Evolutionary conservation across 2,329 filamentous ascomycete species (phyloP).

Genomic region (Lachnellula subtilissima): DNA sequence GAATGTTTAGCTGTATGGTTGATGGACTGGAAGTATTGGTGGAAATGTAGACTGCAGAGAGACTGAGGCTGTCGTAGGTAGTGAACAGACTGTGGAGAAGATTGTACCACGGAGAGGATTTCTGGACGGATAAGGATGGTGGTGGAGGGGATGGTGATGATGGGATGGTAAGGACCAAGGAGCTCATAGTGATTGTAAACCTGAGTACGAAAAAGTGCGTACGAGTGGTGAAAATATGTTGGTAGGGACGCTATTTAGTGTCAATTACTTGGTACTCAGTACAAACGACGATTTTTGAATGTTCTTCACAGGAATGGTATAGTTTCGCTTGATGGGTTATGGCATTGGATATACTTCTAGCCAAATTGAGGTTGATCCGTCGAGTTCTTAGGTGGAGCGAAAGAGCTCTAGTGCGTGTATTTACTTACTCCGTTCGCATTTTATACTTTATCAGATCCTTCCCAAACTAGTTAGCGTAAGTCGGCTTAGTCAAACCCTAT

Average conservation of each 20-base stretch:
- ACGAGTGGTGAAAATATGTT: not conserved
- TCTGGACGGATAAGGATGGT: not conserved
- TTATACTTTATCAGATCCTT: too few species aligned
- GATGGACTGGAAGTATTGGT: not conserved
- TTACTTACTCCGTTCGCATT: too few species aligned
- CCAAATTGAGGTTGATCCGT: too few species aligned
- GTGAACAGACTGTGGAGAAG: not conserved
- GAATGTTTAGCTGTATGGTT: not conserved
- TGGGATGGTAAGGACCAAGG: not conserved
- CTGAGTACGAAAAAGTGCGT: not conserved
- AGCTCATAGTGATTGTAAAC: not conserved
- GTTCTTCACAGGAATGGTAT: too few species aligned
- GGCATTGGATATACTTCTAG: not conserved
- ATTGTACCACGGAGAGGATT: not conserved
- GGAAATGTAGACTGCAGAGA: not conserved
- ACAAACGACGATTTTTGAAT: too few species aligned
- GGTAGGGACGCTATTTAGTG: not conserved
- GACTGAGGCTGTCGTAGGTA: not conserved
- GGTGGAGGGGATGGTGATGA: not conserved
- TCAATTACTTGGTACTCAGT: not conserved
- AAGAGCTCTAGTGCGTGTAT: too few species aligned
- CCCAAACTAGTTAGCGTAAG: too few species aligned
- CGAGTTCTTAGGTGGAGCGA: too few species aligned
- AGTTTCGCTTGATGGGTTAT: too few species aligned
- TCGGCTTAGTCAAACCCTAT: too few species aligned